These are phyloP conservation scores for Colletotrichum spinosum DNA, from an alignment of 2,329 filamentous ascomycete genomes.

Conservation along the genomic window DNA sequence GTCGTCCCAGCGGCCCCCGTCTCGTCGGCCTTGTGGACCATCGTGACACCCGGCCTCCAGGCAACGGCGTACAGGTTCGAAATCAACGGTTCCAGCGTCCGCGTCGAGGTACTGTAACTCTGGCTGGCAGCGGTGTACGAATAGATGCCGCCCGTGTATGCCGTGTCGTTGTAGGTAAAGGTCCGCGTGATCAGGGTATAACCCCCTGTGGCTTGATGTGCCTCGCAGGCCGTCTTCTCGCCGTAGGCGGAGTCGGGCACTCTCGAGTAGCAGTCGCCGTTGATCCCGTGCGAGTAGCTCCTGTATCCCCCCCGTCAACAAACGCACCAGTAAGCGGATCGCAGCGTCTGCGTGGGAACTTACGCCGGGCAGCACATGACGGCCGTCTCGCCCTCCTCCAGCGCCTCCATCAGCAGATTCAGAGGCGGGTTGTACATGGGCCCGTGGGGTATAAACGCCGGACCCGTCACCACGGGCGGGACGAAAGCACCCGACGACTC, in stretches of 20 bases:
- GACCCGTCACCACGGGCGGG: neutral
- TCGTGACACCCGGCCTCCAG: constrained; percentile 2
- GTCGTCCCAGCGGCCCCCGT: neutral
- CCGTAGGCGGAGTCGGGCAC: constrained; percentile 17
- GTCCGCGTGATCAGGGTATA: neutral
- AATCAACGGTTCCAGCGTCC: rapidly evolving
- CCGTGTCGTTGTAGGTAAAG: constrained; percentile 23
- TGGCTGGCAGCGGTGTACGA: neutral
- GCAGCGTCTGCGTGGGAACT: neutral
- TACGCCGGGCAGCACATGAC: constrained; percentile 22
- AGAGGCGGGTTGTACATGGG: constrained; percentile 9
- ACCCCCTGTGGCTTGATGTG: neutral
- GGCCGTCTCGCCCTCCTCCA: constrained; percentile 8
- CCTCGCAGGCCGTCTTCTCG: neutral
- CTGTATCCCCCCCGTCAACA: rapidly evolving
- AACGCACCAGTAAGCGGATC: too few species aligned
- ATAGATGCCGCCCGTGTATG: neutral
- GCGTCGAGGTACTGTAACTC: neutral
- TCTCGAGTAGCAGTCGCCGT: constrained; percentile 3
- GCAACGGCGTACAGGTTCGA: neutral
- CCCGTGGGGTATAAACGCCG: neutral
- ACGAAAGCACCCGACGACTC: constrained; percentile 21
- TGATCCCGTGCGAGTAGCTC: neutral
- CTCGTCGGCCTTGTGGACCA: constrained; percentile 5
- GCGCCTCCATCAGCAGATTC: constrained; percentile 20